Conservation (phyloP, 2,329 filamentous ascomycete genomes). For the Helicocarpus griseus region DNA sequence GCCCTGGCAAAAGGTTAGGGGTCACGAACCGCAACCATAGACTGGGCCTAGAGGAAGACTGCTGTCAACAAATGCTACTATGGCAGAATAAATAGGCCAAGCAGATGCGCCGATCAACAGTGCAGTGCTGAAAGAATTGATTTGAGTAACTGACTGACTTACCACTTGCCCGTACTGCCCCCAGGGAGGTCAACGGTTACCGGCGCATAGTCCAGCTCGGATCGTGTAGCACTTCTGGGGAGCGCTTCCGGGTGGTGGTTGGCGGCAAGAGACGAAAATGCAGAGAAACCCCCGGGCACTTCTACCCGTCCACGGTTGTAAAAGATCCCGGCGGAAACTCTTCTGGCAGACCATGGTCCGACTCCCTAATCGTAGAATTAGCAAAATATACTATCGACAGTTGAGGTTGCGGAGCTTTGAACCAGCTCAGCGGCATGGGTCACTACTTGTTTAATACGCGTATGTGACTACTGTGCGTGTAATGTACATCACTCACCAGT, state of each 20-base stretch:
- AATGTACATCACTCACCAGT: background rate
- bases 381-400: background rate
- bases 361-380: background rate
- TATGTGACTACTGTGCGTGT: background rate
- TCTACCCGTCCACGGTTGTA: background rate
- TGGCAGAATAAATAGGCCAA: background rate
- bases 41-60: conserved; percentile 7
- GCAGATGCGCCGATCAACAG: background rate
- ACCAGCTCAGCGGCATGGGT: background rate
- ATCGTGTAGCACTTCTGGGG: background rate
- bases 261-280: background rate
- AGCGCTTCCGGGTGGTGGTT: background rate
- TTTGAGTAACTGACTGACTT: background rate
- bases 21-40: conserved; percentile 11
- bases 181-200: background rate
- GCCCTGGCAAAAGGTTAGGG: background rate
- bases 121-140: background rate
- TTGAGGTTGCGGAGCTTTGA: background rate
- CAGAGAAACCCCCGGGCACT: too few species aligned
- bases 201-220: background rate
- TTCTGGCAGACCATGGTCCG: background rate
- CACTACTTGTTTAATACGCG: too few species aligned
- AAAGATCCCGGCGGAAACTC: too few species aligned
- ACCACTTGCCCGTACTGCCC: background rate
- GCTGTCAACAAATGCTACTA: background rate